Evolutionary conservation across 768 basidiomycete species (phyloP).

Genomic region (Ramaria sp.): DNA sequence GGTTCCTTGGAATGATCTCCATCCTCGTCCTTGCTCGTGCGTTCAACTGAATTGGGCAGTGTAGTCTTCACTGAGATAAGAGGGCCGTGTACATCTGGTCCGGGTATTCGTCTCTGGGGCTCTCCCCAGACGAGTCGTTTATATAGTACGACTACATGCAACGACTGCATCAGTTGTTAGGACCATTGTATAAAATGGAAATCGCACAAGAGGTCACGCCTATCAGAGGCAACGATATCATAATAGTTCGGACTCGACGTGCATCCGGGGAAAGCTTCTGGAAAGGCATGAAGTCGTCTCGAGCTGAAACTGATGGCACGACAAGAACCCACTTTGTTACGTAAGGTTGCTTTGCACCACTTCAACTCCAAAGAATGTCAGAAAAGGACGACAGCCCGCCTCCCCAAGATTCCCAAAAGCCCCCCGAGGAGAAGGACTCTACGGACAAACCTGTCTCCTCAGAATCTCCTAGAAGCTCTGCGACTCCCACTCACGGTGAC

Average conservation of each 20-base stretch:
- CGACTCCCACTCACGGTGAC: slow-evolving; percentile 21
- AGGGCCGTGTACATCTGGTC: slow-evolving; percentile 5
- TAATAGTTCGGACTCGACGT: slow-evolving; percentile 38
- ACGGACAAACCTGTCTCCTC: slow-evolving; percentile 2
- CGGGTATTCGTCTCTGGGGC: slow-evolving; percentile 23
- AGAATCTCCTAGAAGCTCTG: slow-evolving; percentile 7
- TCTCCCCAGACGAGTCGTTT: slow-evolving; percentile 49
- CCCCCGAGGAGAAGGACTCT: slow-evolving; percentile 2
- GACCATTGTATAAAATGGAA: not conserved
- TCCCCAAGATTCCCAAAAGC: too few relatives aligned
- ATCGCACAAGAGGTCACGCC: slow-evolving; percentile 51
- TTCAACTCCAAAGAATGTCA: slow-evolving; percentile 3
- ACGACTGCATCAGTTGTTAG: slow-evolving; percentile 1
- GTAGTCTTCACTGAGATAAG: slow-evolving; percentile 7
- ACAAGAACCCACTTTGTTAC: too few relatives aligned
- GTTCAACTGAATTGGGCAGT: not conserved
- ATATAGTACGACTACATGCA: slow-evolving; percentile 50
- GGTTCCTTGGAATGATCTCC: not conserved
- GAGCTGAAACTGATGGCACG: too few relatives aligned
- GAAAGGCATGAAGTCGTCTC: not conserved
- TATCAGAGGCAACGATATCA: slow-evolving; percentile 54
- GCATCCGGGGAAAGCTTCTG: slow-evolving; percentile 33
- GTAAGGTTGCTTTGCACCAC: too few relatives aligned
- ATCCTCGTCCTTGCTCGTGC: not conserved
- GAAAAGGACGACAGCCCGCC: not conserved